Percentiles rank a stretch among this genome's conserved stretches.
Conservation (phyloP, 306 rosid species). For the Sechiopsis laciniata region DNA sequence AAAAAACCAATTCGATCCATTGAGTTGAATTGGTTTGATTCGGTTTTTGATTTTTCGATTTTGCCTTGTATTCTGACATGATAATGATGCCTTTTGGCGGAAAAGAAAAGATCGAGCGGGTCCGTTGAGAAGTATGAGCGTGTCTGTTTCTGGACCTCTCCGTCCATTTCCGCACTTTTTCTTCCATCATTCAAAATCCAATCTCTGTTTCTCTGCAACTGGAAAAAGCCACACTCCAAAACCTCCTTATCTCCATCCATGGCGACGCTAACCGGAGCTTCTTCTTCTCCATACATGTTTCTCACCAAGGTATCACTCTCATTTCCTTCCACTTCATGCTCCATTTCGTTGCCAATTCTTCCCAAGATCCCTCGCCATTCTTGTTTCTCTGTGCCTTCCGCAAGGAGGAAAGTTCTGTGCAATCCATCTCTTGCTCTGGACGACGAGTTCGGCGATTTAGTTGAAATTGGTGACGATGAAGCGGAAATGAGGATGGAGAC, state of each 20-base stretch:
- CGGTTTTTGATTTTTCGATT: too few species aligned
- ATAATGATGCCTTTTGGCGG: too few species aligned
- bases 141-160: too few species aligned
- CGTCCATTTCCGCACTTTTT: conserved; percentile 20
- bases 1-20: too few species aligned
- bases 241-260: conserved; percentile 20
- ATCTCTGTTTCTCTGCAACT: background rate
- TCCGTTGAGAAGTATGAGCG: too few species aligned
- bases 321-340: conserved; percentile 25
- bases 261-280: conserved; percentile 38
- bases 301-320: conserved; percentile 20
- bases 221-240: background rate
- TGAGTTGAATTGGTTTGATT: too few species aligned
- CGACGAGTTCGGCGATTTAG: background rate
- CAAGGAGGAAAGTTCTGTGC: conserved; percentile 11
- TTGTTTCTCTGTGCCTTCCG: conserved; percentile 20
- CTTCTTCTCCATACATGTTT: conserved; percentile 18
- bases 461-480: conserved; percentile 17
- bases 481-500: conserved; percentile 27
- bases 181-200: conserved; percentile 7
- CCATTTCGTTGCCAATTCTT: conserved; percentile 23
- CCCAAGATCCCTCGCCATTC: conserved; percentile 23
- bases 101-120: too few species aligned
- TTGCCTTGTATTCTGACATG: too few species aligned
- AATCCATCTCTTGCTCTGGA: conserved; percentile 24